These are phyloP conservation scores for Onygenales sp. DNA, from an alignment of 2,329 filamentous ascomycete species.

Conservation along the genomic window DNA sequence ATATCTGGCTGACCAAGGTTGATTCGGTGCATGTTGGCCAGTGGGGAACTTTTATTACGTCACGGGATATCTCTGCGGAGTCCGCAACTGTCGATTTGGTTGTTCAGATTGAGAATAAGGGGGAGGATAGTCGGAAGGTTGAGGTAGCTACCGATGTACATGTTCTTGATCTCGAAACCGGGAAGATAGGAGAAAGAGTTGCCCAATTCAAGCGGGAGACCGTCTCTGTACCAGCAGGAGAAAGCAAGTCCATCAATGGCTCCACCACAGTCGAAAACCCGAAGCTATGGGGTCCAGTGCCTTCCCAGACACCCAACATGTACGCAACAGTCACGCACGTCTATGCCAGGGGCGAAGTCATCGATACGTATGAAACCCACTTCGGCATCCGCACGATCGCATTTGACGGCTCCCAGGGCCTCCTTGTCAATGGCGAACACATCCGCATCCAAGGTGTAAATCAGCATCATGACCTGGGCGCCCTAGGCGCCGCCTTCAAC, in stretches of 20 bases:
- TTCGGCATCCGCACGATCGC: slow-evolving; percentile 42
- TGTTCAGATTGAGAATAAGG: slow-evolving; percentile 41
- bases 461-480: slow-evolving; percentile 45
- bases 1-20: slow-evolving; percentile 45
- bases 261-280: slow-evolving; percentile 29
- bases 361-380: slow-evolving; percentile 41
- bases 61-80: slow-evolving; percentile 33
- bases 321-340: slow-evolving; percentile 40
- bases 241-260: slow-evolving; percentile 30
- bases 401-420: slow-evolving; percentile 32
- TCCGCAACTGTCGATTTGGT: slow-evolving; percentile 37
- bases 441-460: slow-evolving; percentile 40
- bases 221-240: slow-evolving; percentile 27
- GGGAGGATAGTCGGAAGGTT: slow-evolving; percentile 21
- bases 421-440: slow-evolving; percentile 39
- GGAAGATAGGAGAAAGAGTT: slow-evolving; percentile 19
- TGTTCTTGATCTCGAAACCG: slow-evolving; percentile 25
- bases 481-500: slow-evolving; percentile 44
- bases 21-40: slow-evolving; percentile 40
- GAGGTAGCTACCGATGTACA: slow-evolving; percentile 35
- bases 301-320: slow-evolving; percentile 22
- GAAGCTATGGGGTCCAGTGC: slow-evolving; percentile 39
- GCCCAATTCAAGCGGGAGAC: slow-evolving; percentile 11
- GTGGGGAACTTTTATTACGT: slow-evolving; percentile 41
- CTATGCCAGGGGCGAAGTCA: slow-evolving; percentile 11